phyloP scores from a whole-genome alignment of 2,329 filamentous ascomycete genomes.

The Trichophyton simii region DNA sequence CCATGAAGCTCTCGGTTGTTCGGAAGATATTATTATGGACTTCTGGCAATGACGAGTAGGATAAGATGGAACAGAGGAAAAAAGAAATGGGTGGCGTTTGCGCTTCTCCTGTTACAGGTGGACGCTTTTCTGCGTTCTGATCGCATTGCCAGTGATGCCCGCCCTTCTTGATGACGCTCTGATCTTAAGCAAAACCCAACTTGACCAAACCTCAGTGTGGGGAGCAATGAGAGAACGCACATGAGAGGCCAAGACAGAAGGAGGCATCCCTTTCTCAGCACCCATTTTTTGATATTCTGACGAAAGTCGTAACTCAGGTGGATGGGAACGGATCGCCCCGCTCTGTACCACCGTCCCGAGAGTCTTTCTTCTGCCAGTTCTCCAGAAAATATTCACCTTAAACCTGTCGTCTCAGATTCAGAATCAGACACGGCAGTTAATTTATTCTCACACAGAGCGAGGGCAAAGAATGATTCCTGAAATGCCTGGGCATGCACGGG shows the following conservation, averaged over 20 bases:
- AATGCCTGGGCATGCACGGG: not conserved
- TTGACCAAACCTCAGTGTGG: not conserved
- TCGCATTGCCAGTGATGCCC: not conserved
- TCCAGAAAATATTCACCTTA: not conserved
- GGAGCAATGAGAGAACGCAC: not conserved
- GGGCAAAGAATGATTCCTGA: not conserved
- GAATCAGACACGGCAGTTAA: constrained; percentile 1
- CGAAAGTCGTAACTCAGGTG: not conserved
- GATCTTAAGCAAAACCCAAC: not conserved
- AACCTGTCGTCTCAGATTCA: not conserved
- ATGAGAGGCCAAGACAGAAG: not conserved
- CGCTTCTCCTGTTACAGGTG: not conserved
- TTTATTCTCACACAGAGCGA: not conserved
- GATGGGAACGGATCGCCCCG: constrained; percentile 2
- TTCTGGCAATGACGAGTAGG: not conserved
- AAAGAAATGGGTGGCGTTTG: not conserved
- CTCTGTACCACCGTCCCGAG: not conserved
- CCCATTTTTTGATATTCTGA: not conserved
- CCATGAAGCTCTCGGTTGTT: not conserved
- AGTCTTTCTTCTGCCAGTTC: not conserved
- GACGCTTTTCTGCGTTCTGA: not conserved
- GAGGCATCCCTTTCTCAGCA: not conserved
- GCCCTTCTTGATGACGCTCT: not conserved
- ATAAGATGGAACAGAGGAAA: not conserved
- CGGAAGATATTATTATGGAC: not conserved